Evolutionary conservation across 2,329 filamentous ascomycete species (phyloP).

Genomic region (Alternaria viburni): DNA sequence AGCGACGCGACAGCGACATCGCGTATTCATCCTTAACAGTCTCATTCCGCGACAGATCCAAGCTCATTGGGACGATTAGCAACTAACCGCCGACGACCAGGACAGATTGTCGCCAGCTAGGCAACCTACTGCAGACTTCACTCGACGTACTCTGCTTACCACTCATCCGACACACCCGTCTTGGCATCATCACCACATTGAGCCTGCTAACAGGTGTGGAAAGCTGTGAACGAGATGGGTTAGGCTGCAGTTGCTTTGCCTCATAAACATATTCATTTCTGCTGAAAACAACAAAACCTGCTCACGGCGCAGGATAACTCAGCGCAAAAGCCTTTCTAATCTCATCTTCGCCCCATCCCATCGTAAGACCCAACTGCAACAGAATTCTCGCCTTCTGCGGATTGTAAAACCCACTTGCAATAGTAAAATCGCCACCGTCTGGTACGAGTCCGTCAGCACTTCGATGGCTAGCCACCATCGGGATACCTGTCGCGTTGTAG

Average conservation of each 20-base stretch:
- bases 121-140: background rate
- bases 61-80: background rate
- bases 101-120: background rate
- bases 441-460: conserved; percentile 62
- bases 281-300: background rate
- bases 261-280: background rate
- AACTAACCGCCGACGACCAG: background rate
- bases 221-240: background rate
- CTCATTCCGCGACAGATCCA: background rate
- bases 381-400: conserved; percentile 63
- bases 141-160: background rate
- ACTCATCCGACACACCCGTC: background rate
- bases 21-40: background rate
- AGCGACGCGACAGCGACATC: background rate
- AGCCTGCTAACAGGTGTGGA: background rate
- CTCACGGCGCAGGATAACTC: conserved; percentile 34
- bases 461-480: conserved; percentile 60
- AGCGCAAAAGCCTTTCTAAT: conserved; percentile 48
- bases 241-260: background rate
- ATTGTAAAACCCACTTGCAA: conserved; percentile 61
- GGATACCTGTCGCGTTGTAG: conserved; percentile 54
- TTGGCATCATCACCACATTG: background rate
- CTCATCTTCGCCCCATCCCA: conserved; percentile 51
- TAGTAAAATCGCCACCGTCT: conserved; percentile 35
- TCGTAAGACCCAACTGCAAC: conserved; percentile 49